Evolutionary conservation across 495 filamentous ascomycete species (phyloP).

Genomic region (Daldinia grandis): DNA sequence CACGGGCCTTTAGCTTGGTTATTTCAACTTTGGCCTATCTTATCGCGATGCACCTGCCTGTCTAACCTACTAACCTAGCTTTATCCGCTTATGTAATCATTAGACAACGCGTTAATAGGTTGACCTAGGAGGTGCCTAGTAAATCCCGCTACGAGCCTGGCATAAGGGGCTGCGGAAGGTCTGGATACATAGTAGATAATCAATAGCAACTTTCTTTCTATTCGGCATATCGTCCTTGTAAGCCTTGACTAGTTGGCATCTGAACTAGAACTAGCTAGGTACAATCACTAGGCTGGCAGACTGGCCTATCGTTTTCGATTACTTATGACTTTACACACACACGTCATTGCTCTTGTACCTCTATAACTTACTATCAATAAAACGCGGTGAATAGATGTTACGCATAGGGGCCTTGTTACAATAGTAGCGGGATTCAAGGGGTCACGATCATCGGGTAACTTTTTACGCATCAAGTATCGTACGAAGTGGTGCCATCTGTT

Average conservation of each 20-base stretch:
- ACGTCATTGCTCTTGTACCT: neutral
- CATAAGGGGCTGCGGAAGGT: neutral
- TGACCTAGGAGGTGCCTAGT: too few species aligned
- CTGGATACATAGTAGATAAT: neutral
- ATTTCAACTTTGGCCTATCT: constrained; percentile 18
- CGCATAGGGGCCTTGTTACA: constrained; percentile 4
- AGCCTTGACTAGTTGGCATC: too few species aligned
- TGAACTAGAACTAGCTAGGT: too few species aligned
- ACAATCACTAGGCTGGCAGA: neutral
- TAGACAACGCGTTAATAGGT: too few species aligned
- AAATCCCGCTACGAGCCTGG: neutral
- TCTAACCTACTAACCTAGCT: too few species aligned
- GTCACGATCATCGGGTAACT: constrained; percentile 11
- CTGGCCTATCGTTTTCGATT: neutral
- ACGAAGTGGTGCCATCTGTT: constrained; percentile 33
- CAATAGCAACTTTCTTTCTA: neutral
- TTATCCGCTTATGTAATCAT: neutral
- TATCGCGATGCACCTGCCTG: constrained; percentile 16
- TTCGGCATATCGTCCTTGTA: neutral
- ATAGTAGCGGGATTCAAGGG: constrained; percentile 2
- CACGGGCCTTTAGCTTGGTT: constrained; percentile 23
- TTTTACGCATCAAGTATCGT: constrained; percentile 30
- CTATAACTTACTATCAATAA: neutral
- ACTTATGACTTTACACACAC: too few species aligned
- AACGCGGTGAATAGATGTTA: neutral